Evolutionary conservation across 176 grass and related monocot genomes (phyloP), one percentile per base, ranked within the genome.

Genomic region (Oryza longistaminata): DNA sequence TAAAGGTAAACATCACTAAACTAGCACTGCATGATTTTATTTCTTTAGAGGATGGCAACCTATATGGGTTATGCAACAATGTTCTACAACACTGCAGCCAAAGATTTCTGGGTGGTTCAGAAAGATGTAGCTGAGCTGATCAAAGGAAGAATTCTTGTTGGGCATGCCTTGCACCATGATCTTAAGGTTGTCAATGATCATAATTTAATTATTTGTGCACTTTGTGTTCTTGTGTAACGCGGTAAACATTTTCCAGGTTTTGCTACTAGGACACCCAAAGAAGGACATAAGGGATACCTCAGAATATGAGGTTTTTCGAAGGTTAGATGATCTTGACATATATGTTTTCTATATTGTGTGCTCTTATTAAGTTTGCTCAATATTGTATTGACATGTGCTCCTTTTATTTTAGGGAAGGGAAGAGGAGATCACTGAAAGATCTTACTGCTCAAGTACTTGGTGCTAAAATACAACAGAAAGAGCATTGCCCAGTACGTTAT

Each of bases 91-190:
- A 88, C 6, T 88, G 70, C 79, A 94, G 91, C 96, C 61, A 94
- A 96, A 85, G 91, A 96, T 48, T 93, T 99, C 78, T 89, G 89
- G 83, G 26, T 70, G 49, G 88, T 92, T 67, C 96, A 99, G 58
- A 87, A 89, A 73, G 83, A 87, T 49, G 86, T 98, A 52, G 91
- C 93, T 89, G 93, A 91, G n/a, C 79, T 99, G 64, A 92, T 99
- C 22, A 95, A 93, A 89, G 91, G 96, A 50, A 85, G 70, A 45
- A 75, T 96, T 75, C 93, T 99, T 68, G 90, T 96, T 68, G 96
- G 93, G 42, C 96, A 96, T 94, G 93, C 96, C n/a, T 84, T 99
- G 78, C 93, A 94, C 85, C 87, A 99, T 95, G 96, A 99, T 71
- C 90, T 99, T 80, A 99, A 96, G 93, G 96, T 98, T 78, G 14